Conservation (phyloP, 2,329 filamentous ascomycete genomes). For the Apiospora aurea region DNA sequence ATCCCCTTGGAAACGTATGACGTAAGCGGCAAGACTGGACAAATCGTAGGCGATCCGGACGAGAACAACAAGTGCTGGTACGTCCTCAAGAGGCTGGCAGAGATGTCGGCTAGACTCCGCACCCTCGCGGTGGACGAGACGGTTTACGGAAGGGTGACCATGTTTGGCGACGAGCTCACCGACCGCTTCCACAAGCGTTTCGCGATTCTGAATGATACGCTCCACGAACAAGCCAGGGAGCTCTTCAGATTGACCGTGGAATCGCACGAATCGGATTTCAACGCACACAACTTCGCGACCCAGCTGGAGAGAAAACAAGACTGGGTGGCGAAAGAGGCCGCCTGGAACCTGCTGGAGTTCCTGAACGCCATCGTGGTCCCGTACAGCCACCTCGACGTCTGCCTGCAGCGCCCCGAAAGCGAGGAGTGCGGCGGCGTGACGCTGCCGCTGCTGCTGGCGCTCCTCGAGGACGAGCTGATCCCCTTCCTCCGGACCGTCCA, state of each 20-base stretch:
- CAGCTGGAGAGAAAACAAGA: background rate
- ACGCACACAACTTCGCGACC: background rate
- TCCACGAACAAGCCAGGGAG: background rate
- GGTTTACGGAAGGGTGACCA: background rate
- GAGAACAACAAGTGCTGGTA: background rate
- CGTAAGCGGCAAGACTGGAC: too few relatives aligned
- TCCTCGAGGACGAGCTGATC: constrained; percentile 9
- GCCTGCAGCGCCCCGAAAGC: background rate
- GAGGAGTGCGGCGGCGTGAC: background rate
- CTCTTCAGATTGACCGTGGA: too few relatives aligned
- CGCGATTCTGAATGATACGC: background rate
- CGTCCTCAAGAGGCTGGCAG: background rate
- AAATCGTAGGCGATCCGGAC: background rate
- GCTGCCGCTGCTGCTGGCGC: background rate
- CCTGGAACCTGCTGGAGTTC: background rate
- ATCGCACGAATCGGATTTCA: background rate
- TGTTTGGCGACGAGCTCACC: background rate
- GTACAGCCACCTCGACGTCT: background rate
- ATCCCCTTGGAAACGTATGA: background rate
- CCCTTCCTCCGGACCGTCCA: constrained; percentile 3
- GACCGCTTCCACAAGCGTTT: background rate
- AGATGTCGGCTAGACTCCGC: background rate
- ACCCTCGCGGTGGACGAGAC: background rate
- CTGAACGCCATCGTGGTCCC: background rate
- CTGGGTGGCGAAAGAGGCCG: background rate